phyloP scores from a whole-genome alignment of 192 early-diverging fungal species.

The Geranomyces michiganensis region DNA sequence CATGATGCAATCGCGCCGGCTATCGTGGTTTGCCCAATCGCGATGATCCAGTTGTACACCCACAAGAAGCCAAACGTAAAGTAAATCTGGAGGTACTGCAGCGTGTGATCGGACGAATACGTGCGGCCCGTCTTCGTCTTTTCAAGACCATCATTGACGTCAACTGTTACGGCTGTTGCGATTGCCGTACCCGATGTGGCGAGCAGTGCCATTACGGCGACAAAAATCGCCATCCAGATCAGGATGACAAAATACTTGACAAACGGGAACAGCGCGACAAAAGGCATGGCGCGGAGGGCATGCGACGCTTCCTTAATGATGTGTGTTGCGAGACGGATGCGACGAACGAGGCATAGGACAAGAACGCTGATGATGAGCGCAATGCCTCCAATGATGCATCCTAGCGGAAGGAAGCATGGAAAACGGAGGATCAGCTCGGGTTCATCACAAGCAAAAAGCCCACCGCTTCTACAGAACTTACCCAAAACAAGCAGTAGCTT shows the following conservation, averaged over 20 bases:
- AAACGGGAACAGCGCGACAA: slow-evolving; percentile 42
- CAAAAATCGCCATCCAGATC: slow-evolving; percentile 24
- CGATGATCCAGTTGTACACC: slow-evolving; percentile 51
- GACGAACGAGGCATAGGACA: slow-evolving; percentile 48
- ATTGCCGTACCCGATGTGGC: slow-evolving; percentile 27
- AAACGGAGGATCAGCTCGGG: slow-evolving; percentile 19
- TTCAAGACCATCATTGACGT: slow-evolving; percentile 19
- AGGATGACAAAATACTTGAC: slow-evolving; percentile 30
- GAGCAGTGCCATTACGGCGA: slow-evolving; percentile 29
- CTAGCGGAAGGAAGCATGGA: slow-evolving; percentile 5
- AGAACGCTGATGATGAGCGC: slow-evolving; percentile 46
- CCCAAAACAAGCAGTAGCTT: slow-evolving; percentile 28
- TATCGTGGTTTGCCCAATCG: slow-evolving; percentile 50
- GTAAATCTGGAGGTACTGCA: slow-evolving; percentile 48
- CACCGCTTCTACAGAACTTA: slow-evolving; percentile 38
- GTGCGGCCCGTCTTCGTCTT: neutral
- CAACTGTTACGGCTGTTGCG: slow-evolving; percentile 12
- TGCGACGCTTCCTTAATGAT: slow-evolving; percentile 53
- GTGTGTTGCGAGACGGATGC: slow-evolving; percentile 55
- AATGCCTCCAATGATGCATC: slow-evolving; percentile 35
- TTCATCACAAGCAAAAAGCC: neutral
- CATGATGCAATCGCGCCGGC: slow-evolving; percentile 52
- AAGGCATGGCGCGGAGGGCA: slow-evolving; percentile 50
- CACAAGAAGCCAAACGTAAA: slow-evolving; percentile 64
- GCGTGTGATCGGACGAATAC: neutral